Evolutionary conservation across 495 filamentous ascomycete species (phyloP).

Genomic region (Aspergillus nanangensis): DNA sequence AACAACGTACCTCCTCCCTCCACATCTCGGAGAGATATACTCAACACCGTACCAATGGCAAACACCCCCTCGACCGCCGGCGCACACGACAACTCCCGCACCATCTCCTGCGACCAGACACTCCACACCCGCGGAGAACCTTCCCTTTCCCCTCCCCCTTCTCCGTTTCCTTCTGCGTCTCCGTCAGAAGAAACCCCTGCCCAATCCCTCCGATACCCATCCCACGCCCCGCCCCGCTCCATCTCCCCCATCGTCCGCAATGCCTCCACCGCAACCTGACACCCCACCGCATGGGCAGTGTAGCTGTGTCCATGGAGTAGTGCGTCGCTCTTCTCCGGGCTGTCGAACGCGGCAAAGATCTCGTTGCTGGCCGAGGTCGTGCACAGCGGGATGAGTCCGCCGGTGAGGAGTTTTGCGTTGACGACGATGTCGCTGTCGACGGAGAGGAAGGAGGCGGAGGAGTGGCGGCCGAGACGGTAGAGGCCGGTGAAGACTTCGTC

Average conservation of each 20-base stretch:
- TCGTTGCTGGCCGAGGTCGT: slow-evolving; percentile 64
- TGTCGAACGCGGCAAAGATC: slow-evolving; percentile 66
- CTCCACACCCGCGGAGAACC: slow-evolving; percentile 54
- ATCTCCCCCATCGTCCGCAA: slow-evolving; percentile 51
- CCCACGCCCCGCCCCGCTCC: slow-evolving; percentile 48
- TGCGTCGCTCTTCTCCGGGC: slow-evolving; percentile 64
- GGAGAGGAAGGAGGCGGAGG: slow-evolving; percentile 60
- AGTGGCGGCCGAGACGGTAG: slow-evolving; percentile 67
- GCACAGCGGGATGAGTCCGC: slow-evolving; percentile 70
- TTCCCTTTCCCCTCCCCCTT: neutral
- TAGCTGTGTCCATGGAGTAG: slow-evolving; percentile 79
- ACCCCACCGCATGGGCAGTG: slow-evolving; percentile 73
- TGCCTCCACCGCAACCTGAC: slow-evolving; percentile 61
- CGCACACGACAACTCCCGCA: slow-evolving; percentile 50
- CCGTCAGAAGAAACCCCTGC: slow-evolving; percentile 14
- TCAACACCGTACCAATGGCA: slow-evolving; percentile 67
- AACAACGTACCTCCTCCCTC: slow-evolving; percentile 39
- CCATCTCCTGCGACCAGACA: slow-evolving; percentile 56
- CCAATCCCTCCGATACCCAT: slow-evolving; percentile 40
- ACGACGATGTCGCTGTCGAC: slow-evolving; percentile 65
- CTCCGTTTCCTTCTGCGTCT: neutral
- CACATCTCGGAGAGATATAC: slow-evolving; percentile 52
- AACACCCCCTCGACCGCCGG: slow-evolving; percentile 57
- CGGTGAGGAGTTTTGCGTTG: slow-evolving; percentile 75
- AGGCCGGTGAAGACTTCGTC: slow-evolving; percentile 83